Evolutionary conservation across 2,329 filamentous ascomycete genomes (phyloP).

Genomic region (Aspergillus eucalypticola): DNA sequence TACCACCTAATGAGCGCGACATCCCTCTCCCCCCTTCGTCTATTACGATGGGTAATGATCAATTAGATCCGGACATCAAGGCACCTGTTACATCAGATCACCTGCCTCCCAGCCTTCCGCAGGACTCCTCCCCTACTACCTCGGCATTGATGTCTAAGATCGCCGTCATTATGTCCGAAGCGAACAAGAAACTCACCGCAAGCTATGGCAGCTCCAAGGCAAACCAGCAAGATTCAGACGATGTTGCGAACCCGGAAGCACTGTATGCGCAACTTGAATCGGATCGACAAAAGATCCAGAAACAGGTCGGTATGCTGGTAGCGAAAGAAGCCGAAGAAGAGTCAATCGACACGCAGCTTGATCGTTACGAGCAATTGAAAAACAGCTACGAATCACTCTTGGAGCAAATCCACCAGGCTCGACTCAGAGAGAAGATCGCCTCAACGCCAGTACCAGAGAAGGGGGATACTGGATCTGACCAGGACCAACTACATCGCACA

Average conservation of each 20-base stretch:
- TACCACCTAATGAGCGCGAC: constrained; percentile 68
- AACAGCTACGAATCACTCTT: constrained; percentile 44
- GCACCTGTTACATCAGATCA: constrained; percentile 31
- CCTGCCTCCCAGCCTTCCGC: constrained; percentile 31
- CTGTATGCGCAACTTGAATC: constrained; percentile 45
- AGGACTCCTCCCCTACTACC: constrained; percentile 61
- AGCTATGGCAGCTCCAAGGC: constrained; percentile 63
- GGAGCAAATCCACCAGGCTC: constrained; percentile 44
- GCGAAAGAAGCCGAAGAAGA: constrained; percentile 41
- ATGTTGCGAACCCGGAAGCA: constrained; percentile 44
- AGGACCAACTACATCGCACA: constrained; percentile 33
- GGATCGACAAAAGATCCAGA: constrained; percentile 46
- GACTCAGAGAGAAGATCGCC: constrained; percentile 36
- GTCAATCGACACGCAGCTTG: constrained; percentile 37
- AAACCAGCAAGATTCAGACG: constrained; percentile 54
- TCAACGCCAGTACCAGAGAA: constrained; percentile 18
- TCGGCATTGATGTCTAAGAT: constrained; percentile 70
- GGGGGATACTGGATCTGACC: constrained; percentile 19
- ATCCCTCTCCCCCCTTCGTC: constrained; percentile 73
- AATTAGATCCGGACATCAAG: constrained; percentile 31
- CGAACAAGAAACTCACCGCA: constrained; percentile 67
- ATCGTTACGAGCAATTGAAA: constrained; percentile 41
- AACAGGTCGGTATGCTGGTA: constrained; percentile 38
- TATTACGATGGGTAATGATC: constrained; percentile 43
- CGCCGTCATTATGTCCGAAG: constrained; percentile 68